Evolutionary conservation across 495 filamentous ascomycete genomes (phyloP).

Genomic region (Talaromyces ruber): DNA sequence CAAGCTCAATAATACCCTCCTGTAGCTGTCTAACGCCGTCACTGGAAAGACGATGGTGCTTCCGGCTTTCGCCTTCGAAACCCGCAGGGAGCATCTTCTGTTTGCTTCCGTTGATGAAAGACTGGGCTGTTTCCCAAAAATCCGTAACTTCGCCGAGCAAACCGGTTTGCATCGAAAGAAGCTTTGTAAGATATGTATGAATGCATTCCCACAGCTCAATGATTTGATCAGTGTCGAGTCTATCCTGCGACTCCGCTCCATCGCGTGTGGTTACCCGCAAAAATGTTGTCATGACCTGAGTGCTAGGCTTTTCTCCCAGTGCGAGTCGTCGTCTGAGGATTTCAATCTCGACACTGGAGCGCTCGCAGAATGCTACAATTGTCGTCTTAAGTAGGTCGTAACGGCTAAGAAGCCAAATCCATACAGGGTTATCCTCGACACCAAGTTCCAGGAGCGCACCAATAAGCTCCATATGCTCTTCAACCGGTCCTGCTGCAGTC

Average conservation of each 20-base stretch:
- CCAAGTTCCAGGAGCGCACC: constrained; percentile 81
- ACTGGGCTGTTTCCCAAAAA: constrained; percentile 88
- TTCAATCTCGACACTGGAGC: constrained; percentile 84
- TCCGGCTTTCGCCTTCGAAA: constrained; percentile 72
- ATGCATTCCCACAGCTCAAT: constrained; percentile 88
- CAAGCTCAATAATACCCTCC: constrained; percentile 68
- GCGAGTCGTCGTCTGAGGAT: constrained; percentile 74
- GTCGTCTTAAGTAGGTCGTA: constrained; percentile 83
- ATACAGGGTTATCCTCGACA: constrained; percentile 91
- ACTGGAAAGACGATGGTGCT: constrained; percentile 73
- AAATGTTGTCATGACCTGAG: constrained; percentile 59
- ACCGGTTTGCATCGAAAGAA: constrained; percentile 64
- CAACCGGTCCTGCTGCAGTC: constrained; percentile 40
- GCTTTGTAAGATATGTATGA: constrained; percentile 54
- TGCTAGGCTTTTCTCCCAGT: constrained; percentile 58
- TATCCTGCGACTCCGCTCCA: constrained; percentile 40
- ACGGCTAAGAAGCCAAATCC: constrained; percentile 84
- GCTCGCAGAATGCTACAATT: constrained; percentile 68
- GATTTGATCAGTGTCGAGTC: constrained; percentile 64
- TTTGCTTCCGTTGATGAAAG: constrained; percentile 80
- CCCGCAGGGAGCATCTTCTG: constrained; percentile 75
- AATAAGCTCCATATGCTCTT: constrained; percentile 86
- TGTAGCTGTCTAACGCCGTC: constrained; percentile 64
- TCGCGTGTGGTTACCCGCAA: constrained; percentile 62
- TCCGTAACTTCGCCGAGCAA: constrained; percentile 82